Percentiles rank a stretch among this genome's conserved stretches.
Evolutionary conservation across 2,329 filamentous ascomycete species (phyloP).

Genomic region (Botrytis byssoidea): DNA sequence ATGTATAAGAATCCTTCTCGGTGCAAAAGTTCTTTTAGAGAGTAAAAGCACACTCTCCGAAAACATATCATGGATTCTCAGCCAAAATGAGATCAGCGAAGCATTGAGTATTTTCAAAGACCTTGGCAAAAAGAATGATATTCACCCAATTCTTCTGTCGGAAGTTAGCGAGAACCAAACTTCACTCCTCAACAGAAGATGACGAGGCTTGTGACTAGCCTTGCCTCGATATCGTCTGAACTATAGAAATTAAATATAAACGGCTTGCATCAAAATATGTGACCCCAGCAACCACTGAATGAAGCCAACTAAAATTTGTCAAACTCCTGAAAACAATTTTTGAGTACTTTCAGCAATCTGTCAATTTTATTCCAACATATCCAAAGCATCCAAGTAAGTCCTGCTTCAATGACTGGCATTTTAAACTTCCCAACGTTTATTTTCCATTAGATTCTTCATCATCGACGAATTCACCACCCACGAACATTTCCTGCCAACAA

Average conservation of each 20-base stretch:
- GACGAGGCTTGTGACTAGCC: background rate
- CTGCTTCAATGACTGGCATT: background rate
- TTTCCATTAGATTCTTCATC: background rate
- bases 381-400: background rate
- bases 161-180: background rate
- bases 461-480: background rate
- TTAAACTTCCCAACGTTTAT: background rate
- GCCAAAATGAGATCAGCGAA: background rate
- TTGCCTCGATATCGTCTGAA: background rate
- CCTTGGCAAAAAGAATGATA: slow-evolving; percentile 15
- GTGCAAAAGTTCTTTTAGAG: slow-evolving; percentile 24
- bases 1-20: slow-evolving; percentile 47
- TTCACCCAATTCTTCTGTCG: slow-evolving; percentile 13
- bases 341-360: background rate
- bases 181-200: slow-evolving; percentile 15
- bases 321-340: background rate
- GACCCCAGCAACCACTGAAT: background rate
- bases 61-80: background rate
- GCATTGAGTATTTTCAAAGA: slow-evolving; percentile 8
- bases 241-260: background rate
- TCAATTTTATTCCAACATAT: background rate
- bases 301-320: background rate
- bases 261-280: background rate
- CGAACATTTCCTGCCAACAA: background rate
- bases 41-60: background rate